phyloP scores from a whole-genome alignment of 2,329 filamentous ascomycete species.

The Dactylellina leptospora region DNA sequence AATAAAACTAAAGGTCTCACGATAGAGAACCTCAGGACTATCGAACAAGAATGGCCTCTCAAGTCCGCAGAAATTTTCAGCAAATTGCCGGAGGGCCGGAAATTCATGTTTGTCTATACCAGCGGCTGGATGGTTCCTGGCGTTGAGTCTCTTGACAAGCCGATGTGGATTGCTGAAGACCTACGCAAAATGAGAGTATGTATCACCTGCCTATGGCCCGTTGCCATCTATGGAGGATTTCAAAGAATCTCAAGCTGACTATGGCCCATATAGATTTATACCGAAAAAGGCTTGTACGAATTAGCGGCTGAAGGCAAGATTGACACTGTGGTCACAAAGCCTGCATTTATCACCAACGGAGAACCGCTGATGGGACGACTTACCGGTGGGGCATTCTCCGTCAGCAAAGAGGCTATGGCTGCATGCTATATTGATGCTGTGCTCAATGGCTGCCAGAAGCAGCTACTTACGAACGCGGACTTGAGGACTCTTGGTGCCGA shows the following conservation, averaged over 20 bases:
- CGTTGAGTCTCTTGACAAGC: constrained; percentile 14
- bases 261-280: constrained; percentile 12
- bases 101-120: constrained; percentile 62
- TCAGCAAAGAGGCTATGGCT: constrained; percentile 31
- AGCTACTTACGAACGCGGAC: constrained; percentile 11
- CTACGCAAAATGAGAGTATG: constrained; percentile 32
- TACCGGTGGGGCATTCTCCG: background rate
- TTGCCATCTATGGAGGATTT: too few relatives aligned
- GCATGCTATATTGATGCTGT: constrained; percentile 31
- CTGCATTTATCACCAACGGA: constrained; percentile 30
- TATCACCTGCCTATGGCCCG: background rate
- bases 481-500: constrained; percentile 20
- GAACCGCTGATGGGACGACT: constrained; percentile 10
- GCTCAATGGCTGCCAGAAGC: constrained; percentile 23
- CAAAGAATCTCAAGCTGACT: too few relatives aligned
- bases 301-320: constrained; percentile 13
- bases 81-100: constrained; percentile 54
- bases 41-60: constrained; percentile 59
- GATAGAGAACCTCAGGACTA: constrained; percentile 55
- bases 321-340: constrained; percentile 24
- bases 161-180: constrained; percentile 33
- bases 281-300: constrained; percentile 34
- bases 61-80: constrained; percentile 59
- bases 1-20: constrained; percentile 33
- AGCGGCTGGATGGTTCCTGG: constrained; percentile 23